Evolutionary conservation across 163 green algal species (phyloP), one percentile per base, ranked within the genome.

Genomic region (Botryococcus braunii): DNA sequence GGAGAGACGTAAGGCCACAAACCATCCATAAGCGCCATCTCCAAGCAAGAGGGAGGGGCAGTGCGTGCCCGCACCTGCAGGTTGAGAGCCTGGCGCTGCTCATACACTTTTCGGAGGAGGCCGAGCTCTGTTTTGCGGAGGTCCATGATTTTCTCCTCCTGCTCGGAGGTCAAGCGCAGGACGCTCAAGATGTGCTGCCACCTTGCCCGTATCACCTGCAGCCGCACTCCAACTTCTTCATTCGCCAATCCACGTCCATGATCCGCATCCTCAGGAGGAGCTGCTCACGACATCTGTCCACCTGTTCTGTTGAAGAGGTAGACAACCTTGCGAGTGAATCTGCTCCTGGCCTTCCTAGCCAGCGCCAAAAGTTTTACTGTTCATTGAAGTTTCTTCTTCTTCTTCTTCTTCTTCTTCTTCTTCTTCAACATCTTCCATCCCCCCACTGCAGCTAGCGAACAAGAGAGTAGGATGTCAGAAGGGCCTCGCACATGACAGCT

Each of bases 61-160:
- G 71, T 60, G 9, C 5, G n/a, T 25, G 2, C 2, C 36, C 46
- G 23, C 23, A 74, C 74, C 75, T 79, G 68, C 63, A 79, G 70
- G 69, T 82, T 79, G 40, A 82, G 75, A 37, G 49, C 37, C 64
- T 79, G 75, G 13, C 82, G 77, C 66, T 85, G 73, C 68, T 83
- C 64, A 57, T 78, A 82, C 31, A 86, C 63, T 25, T 32, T 31
- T 50, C 77, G 62, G 73, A 88, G 79, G 32, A 80, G 79, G 6
- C 59, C 27, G 39, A 88, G 71, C 62, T 86, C 79, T 31, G 68
- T 62, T 49, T 74, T 70, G 35, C 82, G 75, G 25, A 79, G 67
- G 61, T 72, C 60, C 64, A 88, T 56, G 55, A 88, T 70, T 50
- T 75, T 71, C 38, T 82, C 65, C n/a, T 71, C 47, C 79, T 86